Percentiles rank a stretch among this genome's conserved stretches.
Evolutionary conservation across 2,329 filamentous ascomycete species (phyloP).

Genomic region (Orbilia blumenaviensis): DNA sequence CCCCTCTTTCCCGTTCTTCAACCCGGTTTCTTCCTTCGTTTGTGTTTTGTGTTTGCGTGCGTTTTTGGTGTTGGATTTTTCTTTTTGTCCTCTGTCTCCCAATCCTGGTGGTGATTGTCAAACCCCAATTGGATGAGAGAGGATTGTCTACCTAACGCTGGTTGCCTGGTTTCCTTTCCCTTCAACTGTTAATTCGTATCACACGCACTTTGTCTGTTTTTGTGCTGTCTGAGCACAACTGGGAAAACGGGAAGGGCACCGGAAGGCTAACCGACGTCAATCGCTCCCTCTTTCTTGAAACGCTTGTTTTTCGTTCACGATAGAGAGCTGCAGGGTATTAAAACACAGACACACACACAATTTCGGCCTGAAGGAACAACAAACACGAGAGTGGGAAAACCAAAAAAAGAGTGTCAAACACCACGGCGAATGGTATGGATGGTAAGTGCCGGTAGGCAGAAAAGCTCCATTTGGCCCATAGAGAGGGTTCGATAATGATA

Average conservation of each 20-base stretch:
- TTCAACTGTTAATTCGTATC: conserved; percentile 5
- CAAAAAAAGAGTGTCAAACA: not conserved
- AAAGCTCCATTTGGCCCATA: conserved; percentile 6
- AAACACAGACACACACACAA: not conserved
- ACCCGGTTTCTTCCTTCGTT: conserved; percentile 21
- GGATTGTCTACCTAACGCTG: conserved; percentile 45
- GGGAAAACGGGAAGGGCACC: conserved; percentile 20
- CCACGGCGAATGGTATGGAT: too few relatives aligned
- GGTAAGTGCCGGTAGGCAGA: conserved; percentile 19
- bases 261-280: conserved; percentile 47
- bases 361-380: conserved; percentile 23
- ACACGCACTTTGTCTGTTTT: conserved; percentile 29
- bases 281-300: conserved; percentile 28
- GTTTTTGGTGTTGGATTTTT: conserved; percentile 49
- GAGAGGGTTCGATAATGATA: not conserved
- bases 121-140: conserved; percentile 29
- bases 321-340: conserved; percentile 53
- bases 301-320: conserved; percentile 15
- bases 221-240: conserved; percentile 18
- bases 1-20: not conserved
- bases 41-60: conserved; percentile 16
- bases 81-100: conserved; percentile 36
- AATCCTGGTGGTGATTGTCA: conserved; percentile 23
- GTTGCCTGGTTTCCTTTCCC: conserved; percentile 35
- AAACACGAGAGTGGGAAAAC: not conserved